Conservation (phyloP, 2,329 filamentous ascomycete genomes). For the Hypoxylon sp. region DNA sequence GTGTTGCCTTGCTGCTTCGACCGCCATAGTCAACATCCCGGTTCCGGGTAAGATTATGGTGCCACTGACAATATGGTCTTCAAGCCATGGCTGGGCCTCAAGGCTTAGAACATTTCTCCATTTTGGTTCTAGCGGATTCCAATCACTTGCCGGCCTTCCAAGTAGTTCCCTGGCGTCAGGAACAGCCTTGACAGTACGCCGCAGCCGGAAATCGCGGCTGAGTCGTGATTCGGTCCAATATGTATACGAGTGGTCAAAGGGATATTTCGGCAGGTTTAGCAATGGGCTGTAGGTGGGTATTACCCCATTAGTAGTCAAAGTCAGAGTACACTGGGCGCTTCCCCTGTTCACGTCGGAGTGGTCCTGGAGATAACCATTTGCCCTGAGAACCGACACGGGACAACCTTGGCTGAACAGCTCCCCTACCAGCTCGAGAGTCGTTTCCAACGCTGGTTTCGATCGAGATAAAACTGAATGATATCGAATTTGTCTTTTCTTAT, state of each 20-base stretch:
- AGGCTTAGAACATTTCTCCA: slow-evolving; percentile 59
- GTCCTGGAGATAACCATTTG: too few species aligned
- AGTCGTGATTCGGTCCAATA: slow-evolving; percentile 57
- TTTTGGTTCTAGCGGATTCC: slow-evolving; percentile 48
- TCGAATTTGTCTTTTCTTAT: neutral
- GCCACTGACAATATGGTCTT: slow-evolving; percentile 31
- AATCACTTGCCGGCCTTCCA: slow-evolving; percentile 46
- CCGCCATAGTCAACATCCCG: slow-evolving; percentile 39
- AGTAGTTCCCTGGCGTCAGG: slow-evolving; percentile 47
- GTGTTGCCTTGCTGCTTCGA: slow-evolving; percentile 33
- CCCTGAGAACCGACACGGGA: neutral
- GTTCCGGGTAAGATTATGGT: slow-evolving; percentile 41
- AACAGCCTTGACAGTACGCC: slow-evolving; percentile 33
- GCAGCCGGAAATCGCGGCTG: slow-evolving; percentile 51
- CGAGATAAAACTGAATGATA: slow-evolving; percentile 1
- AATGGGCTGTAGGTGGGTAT: too few species aligned
- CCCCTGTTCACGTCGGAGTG: neutral
- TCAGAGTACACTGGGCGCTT: neutral
- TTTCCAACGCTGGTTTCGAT: too few species aligned
- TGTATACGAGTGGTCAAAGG: slow-evolving; percentile 55
- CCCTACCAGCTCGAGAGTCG: too few species aligned
- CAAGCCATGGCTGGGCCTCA: slow-evolving; percentile 11
- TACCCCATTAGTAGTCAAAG: neutral
- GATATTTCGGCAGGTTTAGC: slow-evolving; percentile 52
- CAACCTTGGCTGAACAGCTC: too few species aligned